Base-by-base conservation (phyloP, 225 moss, liverwort and hornwort genomes). In the Takakia lepidozioides region DNA sequence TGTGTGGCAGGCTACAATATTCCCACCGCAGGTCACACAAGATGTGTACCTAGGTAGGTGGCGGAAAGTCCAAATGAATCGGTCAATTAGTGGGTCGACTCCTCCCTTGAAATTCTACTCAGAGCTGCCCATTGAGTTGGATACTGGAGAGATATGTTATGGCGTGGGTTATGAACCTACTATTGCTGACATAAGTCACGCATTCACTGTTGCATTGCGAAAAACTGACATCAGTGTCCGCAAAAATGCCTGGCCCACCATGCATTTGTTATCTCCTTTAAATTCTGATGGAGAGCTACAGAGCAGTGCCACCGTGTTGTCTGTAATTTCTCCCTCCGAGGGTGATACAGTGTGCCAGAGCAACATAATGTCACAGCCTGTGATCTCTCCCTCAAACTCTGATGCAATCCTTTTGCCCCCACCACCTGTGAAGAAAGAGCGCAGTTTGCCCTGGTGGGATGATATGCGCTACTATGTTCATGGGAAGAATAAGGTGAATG, bases 381-480 rank as follows among this genome's bases (percentile, higher is more conserved):
- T n/a, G n/a, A n/a, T n/a, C n/a, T n/a, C n/a, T n/a, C n/a, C n/a
- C n/a, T n/a, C n/a, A n/a, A n/a, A n/a, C n/a, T n/a, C n/a, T n/a
- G 64, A 77, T 45, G 61, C 82, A 29, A 75, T 80, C 57, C 82
- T 78, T 37, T 64, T 87, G 48, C 76, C 82, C 58, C 70, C 80
- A 35, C 84, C 72, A 59, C 79, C 80, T 47, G 84, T 95, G 39
- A 95, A 95, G 75, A 95, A 90, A 52, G 95, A 95, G 58, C 82
- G 90, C 49, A 95, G 69, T 72, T 61, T 95, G 52, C 95, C 95
- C 35, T 95, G 95, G 95, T 95, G 95, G 95, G 95, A 95, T 77
- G 95, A 95, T 52, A 90, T 95, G 95, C 81, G 95, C 30, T 95
- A 95, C 54, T 95, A 95, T 53, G 49, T 95, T 17, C 95, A 95